Evolutionary conservation across 345 rosid species (phyloP).

Genomic region (Ailanthus altissimus): DNA sequence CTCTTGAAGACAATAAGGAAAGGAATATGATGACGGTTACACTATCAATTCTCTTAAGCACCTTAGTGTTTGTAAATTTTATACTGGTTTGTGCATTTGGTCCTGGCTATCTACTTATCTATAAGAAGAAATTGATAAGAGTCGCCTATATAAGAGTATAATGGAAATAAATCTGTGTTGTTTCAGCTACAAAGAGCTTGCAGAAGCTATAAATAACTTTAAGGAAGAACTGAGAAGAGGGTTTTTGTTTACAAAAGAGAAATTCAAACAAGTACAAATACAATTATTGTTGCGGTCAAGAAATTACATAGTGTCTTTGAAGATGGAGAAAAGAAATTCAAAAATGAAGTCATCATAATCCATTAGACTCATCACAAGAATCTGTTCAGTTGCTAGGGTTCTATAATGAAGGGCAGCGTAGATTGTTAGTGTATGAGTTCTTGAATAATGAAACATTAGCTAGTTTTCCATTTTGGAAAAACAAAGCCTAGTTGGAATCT

Average conservation of each 20-base stretch:
- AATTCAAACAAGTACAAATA: neutral
- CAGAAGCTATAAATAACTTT: constrained; percentile 28
- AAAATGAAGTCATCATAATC: neutral
- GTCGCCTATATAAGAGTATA: neutral
- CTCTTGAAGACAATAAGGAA: neutral
- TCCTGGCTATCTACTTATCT: constrained; percentile 18
- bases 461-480: neutral
- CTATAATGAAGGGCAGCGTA: neutral
- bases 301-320: constrained; percentile 11
- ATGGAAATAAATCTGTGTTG: constrained; percentile 26
- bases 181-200: constrained; percentile 29
- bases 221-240: constrained; percentile 37
- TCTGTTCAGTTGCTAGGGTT: neutral
- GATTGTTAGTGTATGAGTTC: neutral
- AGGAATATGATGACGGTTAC: neutral
- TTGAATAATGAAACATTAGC: constrained; percentile 11
- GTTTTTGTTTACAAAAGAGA: constrained; percentile 29
- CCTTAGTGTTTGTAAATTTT: constrained; percentile 29
- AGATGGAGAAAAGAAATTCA: constrained; percentile 1
- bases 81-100: constrained; percentile 8
- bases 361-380: constrained; percentile 13
- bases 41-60: constrained; percentile 26
- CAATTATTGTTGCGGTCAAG: constrained; percentile 34
- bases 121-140: constrained; percentile 6
- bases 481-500: neutral